Percentiles rank a stretch among this genome's conserved stretches.
phyloP scores from a whole-genome alignment of 2,329 filamentous ascomycete genomes.

The Orbilia javanica region DNA sequence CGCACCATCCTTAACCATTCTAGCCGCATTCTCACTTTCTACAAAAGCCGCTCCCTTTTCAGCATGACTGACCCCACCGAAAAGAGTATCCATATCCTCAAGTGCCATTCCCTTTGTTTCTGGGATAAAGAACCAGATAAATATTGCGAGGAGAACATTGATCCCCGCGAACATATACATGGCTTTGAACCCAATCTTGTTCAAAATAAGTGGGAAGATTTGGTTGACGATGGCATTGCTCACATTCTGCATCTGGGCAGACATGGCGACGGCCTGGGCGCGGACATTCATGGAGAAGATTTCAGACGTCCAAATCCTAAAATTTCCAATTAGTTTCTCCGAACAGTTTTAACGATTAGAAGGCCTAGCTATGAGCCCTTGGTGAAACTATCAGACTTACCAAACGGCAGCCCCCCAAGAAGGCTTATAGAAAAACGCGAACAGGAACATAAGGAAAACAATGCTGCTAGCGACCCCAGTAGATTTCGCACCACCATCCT shows the following conservation, averaged over 20 bases:
- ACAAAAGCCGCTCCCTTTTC: conserved; percentile 70
- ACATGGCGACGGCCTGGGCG: conserved; percentile 78
- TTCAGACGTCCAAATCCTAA: conserved; percentile 77
- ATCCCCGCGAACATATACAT: conserved; percentile 59
- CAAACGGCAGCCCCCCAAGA: conserved; percentile 53
- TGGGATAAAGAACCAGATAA: conserved; percentile 52
- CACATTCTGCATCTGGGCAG: conserved; percentile 65
- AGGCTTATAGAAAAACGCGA: conserved; percentile 76
- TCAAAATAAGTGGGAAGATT: conserved; percentile 40
- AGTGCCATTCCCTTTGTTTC: conserved; percentile 65
- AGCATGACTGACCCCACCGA: conserved; percentile 72
- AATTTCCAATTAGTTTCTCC: neutral
- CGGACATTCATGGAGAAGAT: conserved; percentile 80
- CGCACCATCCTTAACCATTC: neutral
- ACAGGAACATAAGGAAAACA: conserved; percentile 76
- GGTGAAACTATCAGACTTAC: conserved; percentile 12
- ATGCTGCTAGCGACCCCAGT: conserved; percentile 75
- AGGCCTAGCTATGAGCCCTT: neutral
- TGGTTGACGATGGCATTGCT: conserved; percentile 48
- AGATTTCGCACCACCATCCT: conserved; percentile 70
- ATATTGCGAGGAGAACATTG: conserved; percentile 50
- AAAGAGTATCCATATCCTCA: conserved; percentile 72
- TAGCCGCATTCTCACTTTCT: conserved; percentile 6
- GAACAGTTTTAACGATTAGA: conserved; percentile 67
- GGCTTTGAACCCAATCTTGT: conserved; percentile 53